Evolutionary conservation across 257 asterid species (phyloP).

Genomic region (Solanum neorickii): DNA sequence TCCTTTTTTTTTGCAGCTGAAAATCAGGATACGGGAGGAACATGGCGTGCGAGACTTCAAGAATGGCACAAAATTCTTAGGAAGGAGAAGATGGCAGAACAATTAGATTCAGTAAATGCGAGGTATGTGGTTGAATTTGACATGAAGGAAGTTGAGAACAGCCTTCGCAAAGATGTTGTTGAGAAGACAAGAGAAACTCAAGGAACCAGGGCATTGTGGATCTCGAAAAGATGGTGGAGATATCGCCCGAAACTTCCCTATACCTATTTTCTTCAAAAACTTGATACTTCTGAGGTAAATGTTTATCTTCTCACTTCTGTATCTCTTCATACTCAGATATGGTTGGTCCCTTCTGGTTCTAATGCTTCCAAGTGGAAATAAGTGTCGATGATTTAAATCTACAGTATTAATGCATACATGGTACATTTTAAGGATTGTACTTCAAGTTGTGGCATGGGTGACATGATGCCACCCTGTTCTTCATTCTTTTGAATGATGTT

Average conservation of each 20-base stretch:
- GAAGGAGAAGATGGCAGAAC: constrained; percentile 66
- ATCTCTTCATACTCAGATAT: not conserved
- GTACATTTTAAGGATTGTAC: not conserved
- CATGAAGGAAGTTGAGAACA: constrained; percentile 93
- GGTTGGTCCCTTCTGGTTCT: not conserved
- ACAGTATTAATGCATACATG: not conserved
- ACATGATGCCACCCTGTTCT: not conserved
- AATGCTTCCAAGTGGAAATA: not conserved
- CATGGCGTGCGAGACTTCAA: constrained; percentile 84
- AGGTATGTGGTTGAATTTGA: constrained; percentile 92
- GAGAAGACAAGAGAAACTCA: constrained; percentile 50
- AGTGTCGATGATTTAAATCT: not conserved
- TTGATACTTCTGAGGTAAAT: constrained; percentile 87
- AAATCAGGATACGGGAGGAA: constrained; percentile 43
- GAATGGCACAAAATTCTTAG: constrained; percentile 73
- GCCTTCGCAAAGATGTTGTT: constrained; percentile 76
- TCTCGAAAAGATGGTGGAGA: constrained; percentile 99
- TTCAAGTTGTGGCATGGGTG: not conserved
- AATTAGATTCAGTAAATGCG: constrained; percentile 48
- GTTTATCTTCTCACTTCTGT: not conserved
- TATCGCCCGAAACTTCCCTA: constrained; percentile 97
- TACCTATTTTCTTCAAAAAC: constrained; percentile 88
- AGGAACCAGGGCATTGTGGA: constrained; percentile 89
- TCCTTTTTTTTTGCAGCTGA: constrained; percentile 25
- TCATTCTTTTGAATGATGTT: not conserved